Percentiles rank a stretch among this genome's conserved stretches.
Conservation (phyloP, 768 basidiomycete genomes). For the Phlebiopsis flavidoalba region DNA sequence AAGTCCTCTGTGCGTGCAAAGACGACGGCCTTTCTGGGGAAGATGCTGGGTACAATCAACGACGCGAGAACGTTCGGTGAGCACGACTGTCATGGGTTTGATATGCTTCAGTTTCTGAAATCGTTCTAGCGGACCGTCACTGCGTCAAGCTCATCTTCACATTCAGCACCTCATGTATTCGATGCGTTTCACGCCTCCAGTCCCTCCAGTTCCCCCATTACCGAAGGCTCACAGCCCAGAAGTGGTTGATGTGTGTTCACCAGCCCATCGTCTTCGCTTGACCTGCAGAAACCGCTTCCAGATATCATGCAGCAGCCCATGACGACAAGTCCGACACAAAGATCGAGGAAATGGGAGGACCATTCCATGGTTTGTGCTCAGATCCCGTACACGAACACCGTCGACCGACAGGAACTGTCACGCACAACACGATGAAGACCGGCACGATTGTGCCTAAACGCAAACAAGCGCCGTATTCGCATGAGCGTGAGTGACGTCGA, state of each 20-base stretch:
- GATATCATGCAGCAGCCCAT: conserved; percentile 39
- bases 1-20: conserved; percentile 71
- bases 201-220: conserved; percentile 40
- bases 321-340: conserved; percentile 25
- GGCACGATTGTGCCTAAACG: conserved; percentile 21
- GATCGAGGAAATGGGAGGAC: conserved; percentile 45
- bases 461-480: conserved; percentile 56
- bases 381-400: conserved; percentile 29
- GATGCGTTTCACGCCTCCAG: conserved; percentile 34
- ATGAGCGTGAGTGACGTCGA: conserved; percentile 71
- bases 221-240: conserved; percentile 21
- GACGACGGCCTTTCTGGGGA: conserved; percentile 77
- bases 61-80: conserved; percentile 66
- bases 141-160: conserved; percentile 18
- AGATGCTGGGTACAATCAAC: conserved; percentile 67
- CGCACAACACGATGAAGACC: conserved; percentile 17
- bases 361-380: conserved; percentile 54
- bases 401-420: conserved; percentile 23
- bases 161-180: conserved; percentile 29
- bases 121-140: conserved; percentile 19
- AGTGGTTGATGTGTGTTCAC: conserved; percentile 46
- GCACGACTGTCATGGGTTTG: conserved; percentile 20
- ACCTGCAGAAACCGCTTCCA: conserved; percentile 60
- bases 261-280: conserved; percentile 21
- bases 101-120: conserved; percentile 8